Base-by-base conservation (phyloP, 176 grass and related monocot genomes). In the Zea luxurians region DNA sequence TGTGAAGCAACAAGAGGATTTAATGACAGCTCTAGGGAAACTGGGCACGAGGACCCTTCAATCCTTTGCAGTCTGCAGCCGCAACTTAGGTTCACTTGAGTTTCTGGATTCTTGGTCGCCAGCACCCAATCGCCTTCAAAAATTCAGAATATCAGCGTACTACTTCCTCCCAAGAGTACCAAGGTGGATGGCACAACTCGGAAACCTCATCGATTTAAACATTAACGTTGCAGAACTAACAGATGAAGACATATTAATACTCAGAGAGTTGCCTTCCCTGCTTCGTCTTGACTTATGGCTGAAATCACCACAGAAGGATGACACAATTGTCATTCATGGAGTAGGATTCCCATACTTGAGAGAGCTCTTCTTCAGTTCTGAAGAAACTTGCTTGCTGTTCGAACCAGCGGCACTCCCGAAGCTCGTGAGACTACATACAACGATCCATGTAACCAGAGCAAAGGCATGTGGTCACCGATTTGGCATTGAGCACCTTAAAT, bases 131-230 rank as follows among this genome's bases (percentile, higher is more conserved):
- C 46, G 7, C 53, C 58, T 84, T 84, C 74, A 84, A 12, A 84
- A 70, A 38, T 84, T 84, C 42, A 18, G 74, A 36, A 2, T 78
- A 9, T 84, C 83, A 21, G 67, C 83, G 1, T 64, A 71, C 40
- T 85, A 73, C 48, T 72, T 78, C 7, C 75, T 85, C 15, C 83
- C 83, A 73, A 79, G 83, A 79, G 59, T 85, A 36, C 67, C 83
- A 45, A 78, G 67, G 75, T 72, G 83, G 75, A 84, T 84, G 67
- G 37, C 36, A 78, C 53, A 58, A 74, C 69, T 80, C 17, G 13
- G 69, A 49, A 85, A 80, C 43, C 69, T 85, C 16, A 60, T 80
- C 38, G 62, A 79, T 74, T 53, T 85, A 79, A 79, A 80, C 49
- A 85, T 79, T 58, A 74, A 74, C 76, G 66, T 80, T 48, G 61